Evolutionary conservation across 2,329 filamentous ascomycete species (phyloP).

Genomic region (Aspergillus sp.): DNA sequence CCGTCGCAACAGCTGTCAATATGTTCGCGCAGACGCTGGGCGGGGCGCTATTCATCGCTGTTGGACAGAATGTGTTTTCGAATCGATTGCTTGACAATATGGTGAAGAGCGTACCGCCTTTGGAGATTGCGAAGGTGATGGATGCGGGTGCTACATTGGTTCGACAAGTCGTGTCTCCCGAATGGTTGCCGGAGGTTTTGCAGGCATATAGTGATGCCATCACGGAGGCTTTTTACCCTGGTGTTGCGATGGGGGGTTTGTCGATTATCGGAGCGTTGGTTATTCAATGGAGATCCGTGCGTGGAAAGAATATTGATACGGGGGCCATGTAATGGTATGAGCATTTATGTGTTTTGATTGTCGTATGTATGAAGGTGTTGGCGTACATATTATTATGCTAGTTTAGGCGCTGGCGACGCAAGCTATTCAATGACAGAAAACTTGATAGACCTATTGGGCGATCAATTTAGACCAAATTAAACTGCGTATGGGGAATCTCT

Average conservation of each 20-base stretch:
- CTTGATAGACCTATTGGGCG: too few relatives aligned
- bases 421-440: background rate
- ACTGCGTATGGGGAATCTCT: background rate
- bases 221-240: conserved; percentile 33
- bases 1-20: conserved; percentile 29
- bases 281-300: conserved; percentile 38
- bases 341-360: background rate
- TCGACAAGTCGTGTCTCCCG: conserved; percentile 20
- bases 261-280: conserved; percentile 27
- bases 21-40: conserved; percentile 34
- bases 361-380: background rate
- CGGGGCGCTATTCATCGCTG: conserved; percentile 31
- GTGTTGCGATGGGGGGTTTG: conserved; percentile 31
- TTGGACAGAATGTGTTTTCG: conserved; percentile 34
- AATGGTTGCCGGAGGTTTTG: conserved; percentile 23
- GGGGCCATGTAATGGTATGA: background rate
- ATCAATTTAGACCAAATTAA: too few relatives aligned
- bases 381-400: background rate
- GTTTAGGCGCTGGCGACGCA: background rate
- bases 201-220: conserved; percentile 33
- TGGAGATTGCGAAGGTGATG: conserved; percentile 22
- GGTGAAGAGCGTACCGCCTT: conserved; percentile 14
- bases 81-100: conserved; percentile 27
- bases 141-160: conserved; percentile 33
- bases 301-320: conserved; percentile 25